Evolutionary conservation across 805 yeast species (phyloP).

Genomic region (Hanseniaspora hatyaiensis): DNA sequence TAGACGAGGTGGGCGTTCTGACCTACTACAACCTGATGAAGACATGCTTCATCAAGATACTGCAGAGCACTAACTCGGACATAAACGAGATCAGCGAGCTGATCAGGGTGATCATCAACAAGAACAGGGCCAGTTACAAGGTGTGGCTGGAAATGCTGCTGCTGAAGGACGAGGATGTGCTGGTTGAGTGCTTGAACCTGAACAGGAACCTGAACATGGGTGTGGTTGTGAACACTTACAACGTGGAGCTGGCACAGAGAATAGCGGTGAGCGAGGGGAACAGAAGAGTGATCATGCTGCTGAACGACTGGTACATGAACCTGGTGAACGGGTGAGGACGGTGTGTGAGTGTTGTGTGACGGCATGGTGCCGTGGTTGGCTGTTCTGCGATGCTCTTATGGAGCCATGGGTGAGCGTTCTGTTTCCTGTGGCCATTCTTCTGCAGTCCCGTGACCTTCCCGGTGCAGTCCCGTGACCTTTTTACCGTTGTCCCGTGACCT

Average conservation of each 20-base stretch:
- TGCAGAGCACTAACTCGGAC: slow-evolving; percentile 47
- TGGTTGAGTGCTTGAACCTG: slow-evolving; percentile 20
- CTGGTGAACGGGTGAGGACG: neutral
- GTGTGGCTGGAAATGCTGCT: slow-evolving; percentile 36
- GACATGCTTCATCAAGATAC: slow-evolving; percentile 34
- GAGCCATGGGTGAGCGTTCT: too few relatives aligned
- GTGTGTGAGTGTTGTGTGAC: too few relatives aligned
- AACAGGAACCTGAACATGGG: slow-evolving; percentile 21
- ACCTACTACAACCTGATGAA: slow-evolving; percentile 28
- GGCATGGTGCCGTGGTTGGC: too few relatives aligned
- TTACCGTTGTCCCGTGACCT: too few relatives aligned
- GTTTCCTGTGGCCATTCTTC: too few relatives aligned
- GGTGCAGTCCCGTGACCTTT: too few relatives aligned
- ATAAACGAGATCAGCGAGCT: slow-evolving; percentile 47
- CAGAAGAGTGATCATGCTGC: slow-evolving; percentile 44
- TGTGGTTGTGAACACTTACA: slow-evolving; percentile 28
- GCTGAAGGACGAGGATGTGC: slow-evolving; percentile 26
- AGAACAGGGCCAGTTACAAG: slow-evolving; percentile 39
- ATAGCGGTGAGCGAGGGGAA: slow-evolving; percentile 54
- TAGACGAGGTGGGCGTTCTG: slow-evolving; percentile 22
- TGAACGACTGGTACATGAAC: slow-evolving; percentile 55
- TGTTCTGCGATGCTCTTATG: too few relatives aligned
- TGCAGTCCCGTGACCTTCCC: too few relatives aligned
- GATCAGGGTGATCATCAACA: slow-evolving; percentile 39
- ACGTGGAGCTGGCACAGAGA: slow-evolving; percentile 38